Evolutionary conservation across 305 asterid species (phyloP), one percentile per base, ranked within the genome.

Genomic region (Ilex paraguariensis): DNA sequence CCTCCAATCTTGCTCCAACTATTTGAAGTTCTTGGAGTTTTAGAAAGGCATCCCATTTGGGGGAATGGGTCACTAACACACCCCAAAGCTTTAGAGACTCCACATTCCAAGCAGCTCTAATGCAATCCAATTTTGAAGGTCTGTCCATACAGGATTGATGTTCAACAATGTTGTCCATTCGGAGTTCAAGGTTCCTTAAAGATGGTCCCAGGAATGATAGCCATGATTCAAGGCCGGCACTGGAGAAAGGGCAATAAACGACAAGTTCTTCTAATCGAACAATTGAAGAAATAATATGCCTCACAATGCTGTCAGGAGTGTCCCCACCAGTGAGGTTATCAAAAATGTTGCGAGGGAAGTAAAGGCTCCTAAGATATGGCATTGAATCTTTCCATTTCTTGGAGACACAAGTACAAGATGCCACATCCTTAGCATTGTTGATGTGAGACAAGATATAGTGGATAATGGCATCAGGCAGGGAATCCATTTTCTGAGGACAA

Each of bases 61-160:
- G 99, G 45, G 95, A 63, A 70, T 69, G 60, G 4, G 84, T 62
- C 95, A 93, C 84, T 28, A 84, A 57, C 69, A 94, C 96, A 10
- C 96, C 97, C 99, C 99, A 94, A 40, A 94, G 97, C 71, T 70
- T 88, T 54, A 94, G 77, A 54, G 95, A 88, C 73, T 90, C 97
- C 87, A 94, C 67, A 82, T 90, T 88, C 17, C 56, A 44, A 0
- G 99, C 96, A n/a, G 78, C 82, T 42, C 82, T 57, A 28, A 88
- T 75, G 76, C 84, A 79, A 62, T 94, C 96, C 82, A 94, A 42
- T 82, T 90, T 90, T 5, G 95, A 79, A 52, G 87, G 87, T 13
- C 62, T 73, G 33, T 80, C 87, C 13, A 66, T 52, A 57, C 49
- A 50, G 2, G 84, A 42, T 10, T 77, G 77, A 6, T 74, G 71